These are phyloP conservation scores for Nyctanthes arbortristis DNA, from an alignment of 257 asterid genomes.

Conservation along the genomic window DNA sequence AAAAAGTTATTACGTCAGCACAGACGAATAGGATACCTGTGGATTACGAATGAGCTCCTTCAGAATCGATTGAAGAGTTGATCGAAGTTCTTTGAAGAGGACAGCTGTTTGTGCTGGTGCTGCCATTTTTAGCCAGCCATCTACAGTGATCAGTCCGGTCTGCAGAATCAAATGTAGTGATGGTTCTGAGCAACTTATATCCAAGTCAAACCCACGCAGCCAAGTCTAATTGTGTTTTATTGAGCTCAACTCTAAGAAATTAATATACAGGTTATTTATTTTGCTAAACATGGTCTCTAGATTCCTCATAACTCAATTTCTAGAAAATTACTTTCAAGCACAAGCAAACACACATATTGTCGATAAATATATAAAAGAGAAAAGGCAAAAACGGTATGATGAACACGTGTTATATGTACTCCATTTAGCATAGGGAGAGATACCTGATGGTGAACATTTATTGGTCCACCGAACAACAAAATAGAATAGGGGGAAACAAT, in stretches of 20 bases:
- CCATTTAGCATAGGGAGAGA: slow-evolving; percentile 18
- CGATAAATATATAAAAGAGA: neutral
- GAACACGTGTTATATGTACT: neutral
- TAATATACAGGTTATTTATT: neutral
- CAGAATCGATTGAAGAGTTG: slow-evolving; percentile 74
- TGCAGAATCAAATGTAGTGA: slow-evolving; percentile 41
- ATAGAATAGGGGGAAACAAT: slow-evolving; percentile 85
- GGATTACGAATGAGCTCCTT: slow-evolving; percentile 86
- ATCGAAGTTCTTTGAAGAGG: slow-evolving; percentile 84
- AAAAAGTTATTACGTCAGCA: slow-evolving; percentile 4
- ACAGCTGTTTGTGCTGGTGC: slow-evolving; percentile 98
- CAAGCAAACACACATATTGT: neutral
- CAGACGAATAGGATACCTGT: slow-evolving; percentile 50
- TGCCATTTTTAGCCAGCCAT: slow-evolving; percentile 82
- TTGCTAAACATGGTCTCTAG: neutral
- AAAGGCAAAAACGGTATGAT: neutral
- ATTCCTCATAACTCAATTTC: neutral
- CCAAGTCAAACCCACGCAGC: neutral
- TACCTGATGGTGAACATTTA: slow-evolving; percentile 94
- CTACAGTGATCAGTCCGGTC: slow-evolving; percentile 74
- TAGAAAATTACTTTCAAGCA: neutral
- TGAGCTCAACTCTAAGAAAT: neutral
- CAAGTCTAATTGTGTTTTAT: neutral
- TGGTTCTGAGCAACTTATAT: neutral
- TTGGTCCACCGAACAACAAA: slow-evolving; percentile 90